Conservation (phyloP, 2,329 filamentous ascomycete genomes). For the Trichoderma sp. region DNA sequence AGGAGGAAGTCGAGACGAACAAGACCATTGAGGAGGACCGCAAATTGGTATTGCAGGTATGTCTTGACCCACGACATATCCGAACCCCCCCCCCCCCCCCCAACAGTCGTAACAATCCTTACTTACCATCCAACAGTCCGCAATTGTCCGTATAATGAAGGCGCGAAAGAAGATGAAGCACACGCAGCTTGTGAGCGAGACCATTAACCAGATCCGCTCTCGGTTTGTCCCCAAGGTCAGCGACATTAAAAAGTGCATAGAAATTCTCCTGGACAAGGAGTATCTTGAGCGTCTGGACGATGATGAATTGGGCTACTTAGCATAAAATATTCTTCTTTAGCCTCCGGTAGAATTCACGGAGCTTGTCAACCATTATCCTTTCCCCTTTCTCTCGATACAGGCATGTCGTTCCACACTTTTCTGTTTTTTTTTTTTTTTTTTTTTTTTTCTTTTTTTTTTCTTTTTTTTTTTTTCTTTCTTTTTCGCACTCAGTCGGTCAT, state of each 20-base stretch:
- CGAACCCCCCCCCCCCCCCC: too few relatives aligned
- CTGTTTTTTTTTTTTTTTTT: background rate
- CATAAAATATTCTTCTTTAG: conserved; percentile 48
- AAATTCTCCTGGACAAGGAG: conserved; percentile 97
- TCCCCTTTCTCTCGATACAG: background rate
- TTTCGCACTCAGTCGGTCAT: background rate
- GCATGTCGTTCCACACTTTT: background rate
- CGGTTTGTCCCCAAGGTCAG: conserved; percentile 89
- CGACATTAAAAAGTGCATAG: conserved; percentile 99
- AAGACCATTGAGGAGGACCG: conserved; percentile 99
- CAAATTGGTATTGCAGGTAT: conserved; percentile 92
- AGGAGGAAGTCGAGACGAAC: conserved; percentile 94
- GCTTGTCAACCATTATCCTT: background rate
- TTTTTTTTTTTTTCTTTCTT: too few relatives aligned
- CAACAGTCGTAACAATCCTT: background rate
- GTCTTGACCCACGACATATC: conserved; percentile 35
- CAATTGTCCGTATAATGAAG: conserved; percentile 99
- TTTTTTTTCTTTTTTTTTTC: too few relatives aligned
- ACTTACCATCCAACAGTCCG: conserved; percentile 60
- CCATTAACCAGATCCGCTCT: conserved; percentile 89
- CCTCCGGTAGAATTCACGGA: conserved; percentile 1
- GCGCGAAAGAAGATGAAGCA: conserved; percentile 99
- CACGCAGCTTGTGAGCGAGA: conserved; percentile 87
- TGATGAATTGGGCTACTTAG: conserved; percentile 91
- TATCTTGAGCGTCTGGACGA: conserved; percentile 94